Evolutionary conservation across 495 filamentous ascomycete genomes (phyloP).

Genomic region (Viridothelium virens): DNA sequence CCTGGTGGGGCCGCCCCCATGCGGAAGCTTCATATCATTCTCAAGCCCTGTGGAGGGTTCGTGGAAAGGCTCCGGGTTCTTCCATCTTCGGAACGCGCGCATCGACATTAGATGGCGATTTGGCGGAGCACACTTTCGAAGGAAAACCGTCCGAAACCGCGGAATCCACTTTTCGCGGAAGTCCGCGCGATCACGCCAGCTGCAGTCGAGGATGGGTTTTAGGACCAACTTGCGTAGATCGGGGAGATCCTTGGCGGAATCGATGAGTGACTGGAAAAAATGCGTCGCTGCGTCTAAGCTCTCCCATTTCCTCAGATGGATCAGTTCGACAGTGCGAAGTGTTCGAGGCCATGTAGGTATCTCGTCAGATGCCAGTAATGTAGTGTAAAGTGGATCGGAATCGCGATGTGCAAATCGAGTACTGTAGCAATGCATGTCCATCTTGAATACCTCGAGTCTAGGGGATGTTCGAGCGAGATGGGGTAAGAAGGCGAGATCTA

Average conservation of each 20-base stretch:
- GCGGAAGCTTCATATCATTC: neutral
- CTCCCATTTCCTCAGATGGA: slow-evolving; percentile 65
- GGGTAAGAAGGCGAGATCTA: slow-evolving; percentile 64
- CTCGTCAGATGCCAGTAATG: slow-evolving; percentile 51
- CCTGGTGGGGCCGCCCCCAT: neutral
- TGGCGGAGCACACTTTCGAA: slow-evolving; percentile 48
- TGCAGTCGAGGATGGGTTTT: slow-evolving; percentile 61
- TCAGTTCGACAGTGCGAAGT: slow-evolving; percentile 61
- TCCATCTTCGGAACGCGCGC: slow-evolving; percentile 28
- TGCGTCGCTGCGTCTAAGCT: slow-evolving; percentile 50
- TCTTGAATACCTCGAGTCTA: slow-evolving; percentile 55
- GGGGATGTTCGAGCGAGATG: slow-evolving; percentile 55
- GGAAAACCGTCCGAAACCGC: slow-evolving; percentile 56
- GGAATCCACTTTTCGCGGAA: slow-evolving; percentile 67
- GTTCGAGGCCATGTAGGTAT: slow-evolving; percentile 67
- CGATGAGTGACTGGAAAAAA: slow-evolving; percentile 68
- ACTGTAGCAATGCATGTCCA: slow-evolving; percentile 58
- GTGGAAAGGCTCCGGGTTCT: slow-evolving; percentile 14
- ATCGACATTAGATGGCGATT: slow-evolving; percentile 34
- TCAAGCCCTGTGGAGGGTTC: neutral
- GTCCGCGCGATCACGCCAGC: slow-evolving; percentile 67
- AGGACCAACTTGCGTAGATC: slow-evolving; percentile 60
- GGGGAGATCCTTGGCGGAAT: slow-evolving; percentile 54
- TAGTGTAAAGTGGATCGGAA: slow-evolving; percentile 60
- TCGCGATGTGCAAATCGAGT: slow-evolving; percentile 50